These are phyloP conservation scores for Penicillium aurantiogriseum DNA, from an alignment of 2,329 filamentous ascomycete species.

Conservation along the genomic window DNA sequence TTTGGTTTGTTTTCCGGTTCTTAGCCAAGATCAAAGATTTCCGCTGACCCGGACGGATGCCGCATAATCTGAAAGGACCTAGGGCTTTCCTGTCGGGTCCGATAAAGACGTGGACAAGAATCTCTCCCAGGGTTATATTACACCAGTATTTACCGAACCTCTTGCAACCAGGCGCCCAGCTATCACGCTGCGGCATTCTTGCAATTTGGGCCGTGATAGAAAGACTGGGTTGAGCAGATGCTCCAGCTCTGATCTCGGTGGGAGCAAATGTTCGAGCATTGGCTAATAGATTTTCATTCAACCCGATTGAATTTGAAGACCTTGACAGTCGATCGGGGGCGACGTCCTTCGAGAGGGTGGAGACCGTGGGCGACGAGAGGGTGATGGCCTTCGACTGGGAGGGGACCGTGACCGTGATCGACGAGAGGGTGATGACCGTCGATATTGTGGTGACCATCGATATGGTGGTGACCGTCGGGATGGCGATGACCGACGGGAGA, in stretches of 20 bases:
- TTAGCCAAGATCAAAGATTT: neutral
- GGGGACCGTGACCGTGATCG: neutral
- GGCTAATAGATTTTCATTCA: neutral
- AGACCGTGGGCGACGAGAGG: neutral
- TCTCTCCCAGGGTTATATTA: neutral
- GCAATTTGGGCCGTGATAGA: neutral
- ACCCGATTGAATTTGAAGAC: neutral
- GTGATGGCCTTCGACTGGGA: neutral
- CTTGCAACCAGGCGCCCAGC: neutral
- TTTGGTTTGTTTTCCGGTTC: neutral
- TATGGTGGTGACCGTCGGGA: neutral
- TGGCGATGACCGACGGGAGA: neutral
- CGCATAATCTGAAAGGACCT: slow-evolving; percentile 4
- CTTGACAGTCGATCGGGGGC: neutral
- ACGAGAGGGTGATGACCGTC: neutral
- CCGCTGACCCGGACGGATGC: neutral
- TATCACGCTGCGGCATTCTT: neutral
- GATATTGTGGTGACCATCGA: no score
- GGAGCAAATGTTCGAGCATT: no score
- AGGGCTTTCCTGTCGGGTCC: neutral
- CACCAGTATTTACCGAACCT: neutral
- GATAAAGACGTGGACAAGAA: neutral
- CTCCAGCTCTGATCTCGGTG: neutral
- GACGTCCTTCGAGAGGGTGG: neutral
- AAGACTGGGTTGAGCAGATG: neutral